phyloP scores from a whole-genome alignment of 345 rosid species.

The Lumnitzera littorea region DNA sequence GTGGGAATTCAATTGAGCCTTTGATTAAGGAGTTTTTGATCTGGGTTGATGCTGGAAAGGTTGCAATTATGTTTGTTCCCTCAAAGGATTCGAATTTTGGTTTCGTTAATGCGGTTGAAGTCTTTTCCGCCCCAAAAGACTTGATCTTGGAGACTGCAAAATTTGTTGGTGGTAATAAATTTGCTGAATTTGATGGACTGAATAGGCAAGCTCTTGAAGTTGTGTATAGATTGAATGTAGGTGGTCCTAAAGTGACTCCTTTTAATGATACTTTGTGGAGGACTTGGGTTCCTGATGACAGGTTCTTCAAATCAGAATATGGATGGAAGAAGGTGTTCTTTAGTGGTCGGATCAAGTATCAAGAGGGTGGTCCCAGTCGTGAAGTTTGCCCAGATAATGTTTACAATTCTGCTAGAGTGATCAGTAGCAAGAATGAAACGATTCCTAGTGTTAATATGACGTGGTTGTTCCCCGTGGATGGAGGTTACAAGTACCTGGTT shows the following conservation, averaged over 20 bases:
- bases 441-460: conserved; percentile 50
- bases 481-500: conserved; percentile 52
- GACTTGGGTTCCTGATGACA: conserved; percentile 82
- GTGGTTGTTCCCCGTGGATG: conserved; percentile 58
- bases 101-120: conserved; percentile 81
- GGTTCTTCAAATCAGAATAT: conserved; percentile 39
- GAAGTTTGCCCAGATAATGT: conserved; percentile 80
- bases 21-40: conserved; percentile 62
- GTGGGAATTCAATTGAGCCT: conserved; percentile 15
- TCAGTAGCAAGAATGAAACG: conserved; percentile 37
- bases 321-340: conserved; percentile 34
- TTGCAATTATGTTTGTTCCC: conserved; percentile 55
- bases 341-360: conserved; percentile 56
- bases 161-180: conserved; percentile 27
- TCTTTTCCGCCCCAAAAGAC: conserved; percentile 83
- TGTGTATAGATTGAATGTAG: conserved; percentile 58
- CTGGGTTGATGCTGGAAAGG: conserved; percentile 36
- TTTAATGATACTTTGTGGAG: conserved; percentile 89
- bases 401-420: conserved; percentile 54
- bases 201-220: conserved; percentile 53
- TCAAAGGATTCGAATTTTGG: conserved; percentile 35
- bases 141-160: conserved; percentile 53
- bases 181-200: conserved; percentile 40
- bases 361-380: conserved; percentile 55
- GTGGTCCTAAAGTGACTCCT: conserved; percentile 83